Evolutionary conservation across 2,329 filamentous ascomycete species (phyloP).

Genomic region (Escovopsis sp.): DNA sequence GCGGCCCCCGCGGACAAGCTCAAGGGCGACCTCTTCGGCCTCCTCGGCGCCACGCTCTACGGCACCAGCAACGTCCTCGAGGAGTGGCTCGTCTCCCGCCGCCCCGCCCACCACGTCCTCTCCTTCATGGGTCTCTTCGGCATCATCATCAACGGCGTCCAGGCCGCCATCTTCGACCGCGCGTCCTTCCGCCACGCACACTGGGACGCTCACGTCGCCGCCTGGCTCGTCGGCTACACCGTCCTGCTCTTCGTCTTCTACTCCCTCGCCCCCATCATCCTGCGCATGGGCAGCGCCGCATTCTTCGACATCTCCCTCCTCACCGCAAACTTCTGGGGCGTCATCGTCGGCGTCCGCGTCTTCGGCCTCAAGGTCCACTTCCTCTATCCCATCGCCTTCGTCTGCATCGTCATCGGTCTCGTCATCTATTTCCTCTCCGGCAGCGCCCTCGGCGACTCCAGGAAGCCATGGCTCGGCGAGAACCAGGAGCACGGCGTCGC

Average conservation of each 20-base stretch:
- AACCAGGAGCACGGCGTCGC: conserved; percentile 70
- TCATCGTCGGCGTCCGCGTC: conserved; percentile 78
- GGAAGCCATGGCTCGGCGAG: conserved; percentile 88
- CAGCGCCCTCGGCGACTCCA: conserved; percentile 67
- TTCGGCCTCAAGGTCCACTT: conserved; percentile 71
- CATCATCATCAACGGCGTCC: conserved; percentile 79
- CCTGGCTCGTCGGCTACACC: conserved; percentile 85
- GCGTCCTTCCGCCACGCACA: conserved; percentile 47
- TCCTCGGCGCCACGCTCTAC: conserved; percentile 82
- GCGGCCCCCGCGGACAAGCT: conserved; percentile 52
- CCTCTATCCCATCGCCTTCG: conserved; percentile 92
- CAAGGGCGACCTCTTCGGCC: conserved; percentile 85
- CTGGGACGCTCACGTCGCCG: conserved; percentile 55
- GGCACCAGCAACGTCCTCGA: conserved; percentile 83
- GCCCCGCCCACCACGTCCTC: conserved; percentile 84
- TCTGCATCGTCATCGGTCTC: conserved; percentile 76
- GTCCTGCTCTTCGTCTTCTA: conserved; percentile 76
- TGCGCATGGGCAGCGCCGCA: conserved; percentile 79
- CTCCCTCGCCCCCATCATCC: conserved; percentile 67
- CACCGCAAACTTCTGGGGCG: conserved; percentile 94
- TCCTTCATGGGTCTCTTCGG: conserved; percentile 82
- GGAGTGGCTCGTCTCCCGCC: conserved; percentile 80
- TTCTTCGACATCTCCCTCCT: conserved; percentile 95
- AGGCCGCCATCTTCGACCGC: conserved; percentile 86
- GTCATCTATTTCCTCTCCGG: conserved; percentile 79